Percentiles rank a stretch among this genome's conserved stretches.
These are phyloP conservation scores for Dendrobium nobile DNA, from an alignment of 106 monocot genomes.

Conservation along the genomic window DNA sequence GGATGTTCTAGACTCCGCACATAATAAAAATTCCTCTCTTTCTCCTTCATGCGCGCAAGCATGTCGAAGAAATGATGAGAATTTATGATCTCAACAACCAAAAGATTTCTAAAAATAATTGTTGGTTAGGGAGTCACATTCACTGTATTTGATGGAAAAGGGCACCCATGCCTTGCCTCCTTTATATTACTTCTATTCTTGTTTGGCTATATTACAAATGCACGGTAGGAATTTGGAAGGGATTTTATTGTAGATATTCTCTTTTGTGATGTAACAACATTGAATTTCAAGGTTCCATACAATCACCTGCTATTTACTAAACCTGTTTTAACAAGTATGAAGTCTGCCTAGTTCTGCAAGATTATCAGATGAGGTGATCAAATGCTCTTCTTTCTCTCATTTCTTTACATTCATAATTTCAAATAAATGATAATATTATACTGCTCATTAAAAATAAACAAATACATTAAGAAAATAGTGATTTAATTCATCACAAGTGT, in stretches of 20 bases:
- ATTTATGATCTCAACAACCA: not conserved
- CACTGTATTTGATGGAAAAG: not conserved
- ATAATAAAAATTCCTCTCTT: not conserved
- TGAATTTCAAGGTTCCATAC: not conserved
- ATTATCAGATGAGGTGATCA: too few relatives aligned
- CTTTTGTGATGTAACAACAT: not conserved
- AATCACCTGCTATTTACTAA: not conserved
- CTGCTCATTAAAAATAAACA: not conserved
- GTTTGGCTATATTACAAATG: not conserved
- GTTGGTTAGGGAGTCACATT: conserved; percentile 5
- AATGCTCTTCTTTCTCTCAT: not conserved
- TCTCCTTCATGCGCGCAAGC: not conserved
- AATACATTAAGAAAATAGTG: not conserved
- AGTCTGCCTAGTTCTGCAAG: too few relatives aligned
- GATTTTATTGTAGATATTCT: not conserved
- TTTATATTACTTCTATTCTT: not conserved
- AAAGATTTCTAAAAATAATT: not conserved
- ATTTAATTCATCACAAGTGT: not conserved
- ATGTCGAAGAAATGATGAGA: not conserved
- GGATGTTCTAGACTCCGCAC: too few relatives aligned
- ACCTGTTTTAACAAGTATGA: too few relatives aligned
- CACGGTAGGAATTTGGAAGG: not conserved
- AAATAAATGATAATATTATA: not conserved
- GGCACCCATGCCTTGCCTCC: not conserved
- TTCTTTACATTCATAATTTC: not conserved